These are phyloP conservation scores for Inonotus hispidus DNA, from an alignment of 1,284 basidiomycete species.

Conservation along the genomic window DNA sequence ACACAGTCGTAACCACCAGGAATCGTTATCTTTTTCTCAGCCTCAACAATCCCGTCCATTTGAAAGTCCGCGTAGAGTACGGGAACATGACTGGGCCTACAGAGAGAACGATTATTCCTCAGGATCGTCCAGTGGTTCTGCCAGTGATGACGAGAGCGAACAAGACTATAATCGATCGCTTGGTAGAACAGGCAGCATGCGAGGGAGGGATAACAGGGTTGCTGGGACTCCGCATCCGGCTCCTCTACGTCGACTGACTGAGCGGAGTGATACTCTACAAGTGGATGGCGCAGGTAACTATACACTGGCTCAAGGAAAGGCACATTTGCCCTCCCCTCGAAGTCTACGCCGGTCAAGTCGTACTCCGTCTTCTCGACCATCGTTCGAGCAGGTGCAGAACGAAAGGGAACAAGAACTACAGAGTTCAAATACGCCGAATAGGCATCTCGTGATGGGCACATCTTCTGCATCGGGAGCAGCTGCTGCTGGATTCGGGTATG, in stretches of 20 bases:
- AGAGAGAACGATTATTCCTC: not conserved
- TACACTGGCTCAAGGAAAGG: not conserved
- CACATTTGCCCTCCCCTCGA: conserved; percentile 10
- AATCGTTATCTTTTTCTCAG: not conserved
- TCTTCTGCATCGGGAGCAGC: not conserved
- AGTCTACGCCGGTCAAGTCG: conserved; percentile 13
- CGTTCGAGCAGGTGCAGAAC: conserved; percentile 6
- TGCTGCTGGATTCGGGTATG: not conserved
- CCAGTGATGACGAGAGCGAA: not conserved
- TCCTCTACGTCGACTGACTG: not conserved
- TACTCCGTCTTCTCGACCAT: conserved; percentile 11
- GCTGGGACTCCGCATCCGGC: conserved; percentile 8
- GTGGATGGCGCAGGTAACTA: not conserved
- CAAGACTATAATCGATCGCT: not conserved
- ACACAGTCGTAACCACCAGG: not conserved
- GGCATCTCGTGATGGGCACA: not conserved
- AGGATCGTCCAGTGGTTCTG: not conserved
- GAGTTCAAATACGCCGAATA: not conserved
- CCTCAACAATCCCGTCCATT: not conserved
- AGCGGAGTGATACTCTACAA: conserved; percentile 9
- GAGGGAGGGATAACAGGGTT: not conserved
- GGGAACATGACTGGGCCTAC: not conserved
- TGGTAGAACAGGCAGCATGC: not conserved
- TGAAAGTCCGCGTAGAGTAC: not conserved
- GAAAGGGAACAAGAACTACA: not conserved